Base-by-base conservation (phyloP, 2,329 filamentous ascomycete genomes). In the Pyrenophora seminiperda region DNA sequence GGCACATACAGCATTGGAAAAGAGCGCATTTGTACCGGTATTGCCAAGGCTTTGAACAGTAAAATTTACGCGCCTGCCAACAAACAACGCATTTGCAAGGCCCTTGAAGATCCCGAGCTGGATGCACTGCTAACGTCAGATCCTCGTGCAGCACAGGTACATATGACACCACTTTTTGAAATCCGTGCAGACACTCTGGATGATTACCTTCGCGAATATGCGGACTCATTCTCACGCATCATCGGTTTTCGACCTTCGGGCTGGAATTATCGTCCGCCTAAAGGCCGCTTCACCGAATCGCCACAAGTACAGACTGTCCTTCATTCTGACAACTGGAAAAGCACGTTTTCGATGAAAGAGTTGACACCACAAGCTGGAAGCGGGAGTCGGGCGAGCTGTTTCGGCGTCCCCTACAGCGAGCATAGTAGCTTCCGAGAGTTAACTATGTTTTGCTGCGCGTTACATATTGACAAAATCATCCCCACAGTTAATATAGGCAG, bases 1-100 rank as follows among this genome's bases (percentile, higher is more conserved):
- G 94, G 94, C 36, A 99, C 94, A 0, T 99, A 99, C 75, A 95
- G 89, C 62, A 99, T 99, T 65, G 94, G 94, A 67, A 99, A 99
- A 75, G 94, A 99, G 73, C 88, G 92, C 32, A 92, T 99, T 59
- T 97, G 93, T 70, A 80, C 96, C 24, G 92, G 91, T 34, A 96
- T 99, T 57, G 94, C 94, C 3, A 84, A 87, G 62, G 92, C 92
- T 0, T 79, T 99, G 2, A 80, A 85, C 31, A 90, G 87, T 61
- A 96, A 96, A 68, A 97, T 99, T 55, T 99, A 88, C 67, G 93
- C 93, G 0, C 85, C 90, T 1, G 79, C 91, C 0, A 80, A 82
- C 44, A 99, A 99, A 75, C 88, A 91, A 70, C 85, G 86, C 56
- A 90, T 97, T 19, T 92, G 91, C 74, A 81, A 83, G 17, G 91